Base-by-base conservation (phyloP, 306 rosid genomes). In the Cyamopsis tetragonoloba region DNA sequence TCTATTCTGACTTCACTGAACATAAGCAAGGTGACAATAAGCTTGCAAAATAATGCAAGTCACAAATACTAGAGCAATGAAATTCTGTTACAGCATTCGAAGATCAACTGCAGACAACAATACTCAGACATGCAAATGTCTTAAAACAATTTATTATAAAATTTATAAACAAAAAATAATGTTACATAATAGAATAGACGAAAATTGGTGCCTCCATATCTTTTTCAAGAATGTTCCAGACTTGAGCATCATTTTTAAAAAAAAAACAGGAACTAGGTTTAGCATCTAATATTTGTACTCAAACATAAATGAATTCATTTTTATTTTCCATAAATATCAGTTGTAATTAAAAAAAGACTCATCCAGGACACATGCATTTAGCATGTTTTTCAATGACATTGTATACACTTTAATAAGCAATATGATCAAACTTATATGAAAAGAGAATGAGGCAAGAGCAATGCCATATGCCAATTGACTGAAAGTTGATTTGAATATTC, bases 1-100 rank as follows among this genome's bases (percentile, higher is more conserved):
- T 88, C 97, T 53, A 91, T 75, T 12, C 92, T 86, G 64, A 91
- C 97, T 77, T 88, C 97, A 66, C 96, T 88, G 62, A 24, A 81
- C 43, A 56, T 38, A 23, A 50, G 32, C 7, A 70, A 35, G 13
- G 24, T 35, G 41, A 55, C 41, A 70, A 35, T 70, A 73, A 83
- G 62, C 51, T 54, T 13, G 31, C 51, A 34, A 71, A n/a, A 49
- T 46, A 38, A 9, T 4, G 20, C 28, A 43, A 13, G 19, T 42
- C 28, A 27, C 13, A 55, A 43, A 48, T 58, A 13, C 24, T 39
- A 68, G 37, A 27, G 23, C 23, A 74, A 35, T 49, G 55, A 24
- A 57, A 39, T 41, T 23, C 5, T 13, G 22, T 24, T 17, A 6
- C 6, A 17, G 62, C 54, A 43, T 39, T 3, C 24, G 20, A 78